These are phyloP conservation scores for Citrus mangshanensis DNA, from an alignment of 345 rosid species.

Conservation along the genomic window DNA sequence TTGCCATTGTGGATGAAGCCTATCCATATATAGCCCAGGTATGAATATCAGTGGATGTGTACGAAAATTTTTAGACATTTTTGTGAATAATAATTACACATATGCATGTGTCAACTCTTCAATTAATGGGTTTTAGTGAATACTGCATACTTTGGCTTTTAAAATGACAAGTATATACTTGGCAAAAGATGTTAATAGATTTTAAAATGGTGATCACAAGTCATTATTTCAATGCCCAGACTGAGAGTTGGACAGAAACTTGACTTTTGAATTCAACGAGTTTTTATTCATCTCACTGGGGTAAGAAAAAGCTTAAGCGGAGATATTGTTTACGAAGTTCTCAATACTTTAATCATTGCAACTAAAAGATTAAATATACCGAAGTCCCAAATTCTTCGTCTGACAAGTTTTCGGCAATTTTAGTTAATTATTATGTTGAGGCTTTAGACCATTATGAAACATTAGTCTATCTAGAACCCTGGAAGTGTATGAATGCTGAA, in stretches of 20 bases:
- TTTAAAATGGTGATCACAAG: neutral
- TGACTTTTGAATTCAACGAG: neutral
- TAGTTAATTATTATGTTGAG: neutral
- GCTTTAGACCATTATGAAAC: neutral
- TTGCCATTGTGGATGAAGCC: slow-evolving; percentile 95
- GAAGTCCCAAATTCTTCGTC: neutral
- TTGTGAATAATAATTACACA: slow-evolving; percentile 6
- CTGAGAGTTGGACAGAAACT: neutral
- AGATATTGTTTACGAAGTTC: neutral
- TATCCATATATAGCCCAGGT: slow-evolving; percentile 98
- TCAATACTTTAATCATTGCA: neutral
- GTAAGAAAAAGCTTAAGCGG: neutral
- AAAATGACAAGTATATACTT: neutral
- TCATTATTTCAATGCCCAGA: neutral
- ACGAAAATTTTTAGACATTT: neutral
- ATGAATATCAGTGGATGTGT: slow-evolving; percentile 9
- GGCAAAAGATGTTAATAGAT: neutral
- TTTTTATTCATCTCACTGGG: neutral
- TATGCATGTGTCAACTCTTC: neutral
- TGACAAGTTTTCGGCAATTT: neutral
- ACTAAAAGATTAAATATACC: neutral
- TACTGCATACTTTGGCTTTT: neutral
- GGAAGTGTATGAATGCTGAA: neutral
- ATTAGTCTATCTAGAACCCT: neutral
- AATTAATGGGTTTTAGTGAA: neutral